Conservation (phyloP, 2,329 filamentous ascomycete genomes). For the Bisporella sp. region DNA sequence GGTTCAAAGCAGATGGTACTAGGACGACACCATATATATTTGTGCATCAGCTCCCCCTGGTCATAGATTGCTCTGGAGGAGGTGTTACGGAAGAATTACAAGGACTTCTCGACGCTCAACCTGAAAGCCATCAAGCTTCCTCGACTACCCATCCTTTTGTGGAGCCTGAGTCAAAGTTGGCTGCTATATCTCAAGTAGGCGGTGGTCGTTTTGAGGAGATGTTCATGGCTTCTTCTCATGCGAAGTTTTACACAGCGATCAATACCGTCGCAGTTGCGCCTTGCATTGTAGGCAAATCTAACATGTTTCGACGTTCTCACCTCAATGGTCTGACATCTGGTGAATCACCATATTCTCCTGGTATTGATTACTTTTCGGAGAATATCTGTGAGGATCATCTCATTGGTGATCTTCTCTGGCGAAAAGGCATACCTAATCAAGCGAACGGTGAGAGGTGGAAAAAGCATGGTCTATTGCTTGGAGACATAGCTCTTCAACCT, state of each 20-base stretch:
- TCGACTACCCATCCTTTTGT: conserved; percentile 23
- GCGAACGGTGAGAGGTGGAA: conserved; percentile 41
- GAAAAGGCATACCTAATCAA: conserved; percentile 48
- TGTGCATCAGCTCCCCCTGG: conserved; percentile 87
- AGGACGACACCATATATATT: conserved; percentile 68
- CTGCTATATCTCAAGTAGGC: conserved; percentile 34
- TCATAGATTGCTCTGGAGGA: conserved; percentile 61
- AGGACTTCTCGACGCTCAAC: conserved; percentile 14
- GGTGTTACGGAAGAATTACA: conserved; percentile 18
- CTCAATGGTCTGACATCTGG: conserved; percentile 62
- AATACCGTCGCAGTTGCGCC: conserved; percentile 87
- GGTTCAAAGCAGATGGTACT: conserved; percentile 47
- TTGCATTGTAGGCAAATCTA: conserved; percentile 93
- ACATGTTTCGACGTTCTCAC: conserved; percentile 94
- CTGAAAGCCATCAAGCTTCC: conserved; percentile 15
- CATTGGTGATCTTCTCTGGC: conserved; percentile 89
- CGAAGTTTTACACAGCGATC: conserved; percentile 97
- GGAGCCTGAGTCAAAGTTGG: conserved; percentile 17
- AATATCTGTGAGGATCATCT: conserved; percentile 98
- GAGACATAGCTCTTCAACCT: conserved; percentile 85
- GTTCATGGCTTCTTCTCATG: conserved; percentile 89
- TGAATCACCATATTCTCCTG: conserved; percentile 42
- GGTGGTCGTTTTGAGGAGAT: conserved; percentile 88
- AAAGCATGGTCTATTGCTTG: conserved; percentile 79
- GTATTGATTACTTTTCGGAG: conserved; percentile 87